Base-by-base conservation (phyloP, 441 rosid species). In the Pelargonium australe region DNA sequence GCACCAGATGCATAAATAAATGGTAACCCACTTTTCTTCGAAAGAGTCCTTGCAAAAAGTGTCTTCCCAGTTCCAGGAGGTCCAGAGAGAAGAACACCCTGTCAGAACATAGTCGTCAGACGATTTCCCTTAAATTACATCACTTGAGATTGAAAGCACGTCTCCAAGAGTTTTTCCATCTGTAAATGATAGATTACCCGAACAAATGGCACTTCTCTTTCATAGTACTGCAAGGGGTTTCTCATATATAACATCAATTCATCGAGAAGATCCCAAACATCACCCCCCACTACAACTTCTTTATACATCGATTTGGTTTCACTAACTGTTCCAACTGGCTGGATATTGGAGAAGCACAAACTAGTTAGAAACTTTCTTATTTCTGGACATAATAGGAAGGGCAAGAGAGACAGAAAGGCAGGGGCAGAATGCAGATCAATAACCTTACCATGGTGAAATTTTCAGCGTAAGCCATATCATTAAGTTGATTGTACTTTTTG, bases 21-120 rank as follows among this genome's bases (percentile, higher is more conserved):
- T 60, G 99, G 97, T 78, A 91, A 73, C 63, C 99, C 99, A 82
- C 99, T 87, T 84, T 87, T 92, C 80, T 94, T 94, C 40, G 99
- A 83, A 71, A 94, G 94, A 64, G 99, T 87, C 74, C 99, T 83
- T 0, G 99, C 99, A 85, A 94, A 94, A 74, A 91, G 95, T 58
- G 99, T 94, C 81, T 94, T 94, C 53, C 99, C 99, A n/a, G 99
- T 94, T 79, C 99, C 99, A 74, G 99, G 99, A 69, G 96, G 99
- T 76, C 99, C 99, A 63, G 95, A 87, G 45, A 94, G 89, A 83
- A 94, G 99, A 80, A 94, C 88, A 67, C 96, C 96, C 99, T 94
- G 84, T 67, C 75, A 82, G 68, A 65, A 66, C 16, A 72, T 17
- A 72, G 69, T 60, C 57, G 66, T 41, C 16, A 66, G 47, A 61